A percentile compares a stretch with the other conserved stretches of the same genome.
phyloP scores from a whole-genome alignment of 78 protist genomes.

The Neovahlkampfia damariscottae region DNA sequence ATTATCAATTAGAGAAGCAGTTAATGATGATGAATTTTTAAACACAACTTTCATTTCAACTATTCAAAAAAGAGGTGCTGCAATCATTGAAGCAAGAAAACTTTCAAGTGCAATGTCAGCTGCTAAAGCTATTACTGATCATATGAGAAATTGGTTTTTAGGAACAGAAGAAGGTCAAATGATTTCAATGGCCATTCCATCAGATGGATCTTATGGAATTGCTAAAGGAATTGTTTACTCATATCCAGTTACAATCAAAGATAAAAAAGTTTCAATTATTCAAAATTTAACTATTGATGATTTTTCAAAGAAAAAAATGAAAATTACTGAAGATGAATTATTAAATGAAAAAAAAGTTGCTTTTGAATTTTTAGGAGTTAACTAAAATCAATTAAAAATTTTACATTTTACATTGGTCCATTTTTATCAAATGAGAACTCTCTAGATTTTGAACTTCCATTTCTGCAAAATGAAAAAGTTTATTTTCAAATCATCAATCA shows the following conservation, averaged over 20 bases:
- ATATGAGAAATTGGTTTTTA: conserved; percentile 41
- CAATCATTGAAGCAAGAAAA: conserved; percentile 56
- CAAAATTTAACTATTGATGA: conserved; percentile 39
- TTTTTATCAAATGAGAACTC: too few species aligned
- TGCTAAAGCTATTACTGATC: conserved; percentile 65
- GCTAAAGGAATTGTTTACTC: conserved; percentile 48
- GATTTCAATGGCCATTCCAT: conserved; percentile 54
- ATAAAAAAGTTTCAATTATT: conserved; percentile 16
- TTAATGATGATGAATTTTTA: conserved; percentile 5
- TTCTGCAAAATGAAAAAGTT: too few species aligned
- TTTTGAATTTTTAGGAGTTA: too few species aligned
- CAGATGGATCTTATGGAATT: conserved; percentile 50
- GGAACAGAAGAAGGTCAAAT: conserved; percentile 45
- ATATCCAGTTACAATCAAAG: conserved; percentile 35
- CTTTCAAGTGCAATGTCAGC: conserved; percentile 70
- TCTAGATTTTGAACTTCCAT: too few species aligned
- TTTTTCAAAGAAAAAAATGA: background rate
- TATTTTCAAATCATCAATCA: too few species aligned
- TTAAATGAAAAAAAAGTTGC: background rate
- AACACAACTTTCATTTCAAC: conserved; percentile 38
- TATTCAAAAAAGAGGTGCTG: conserved; percentile 88
- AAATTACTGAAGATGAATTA: background rate
- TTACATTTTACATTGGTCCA: too few species aligned
- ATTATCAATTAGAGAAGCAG: background rate
- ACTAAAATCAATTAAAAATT: too few species aligned